These are phyloP conservation scores for Chaetomiaceae sp. DNA, from an alignment of 2,329 filamentous ascomycete genomes.

Conservation along the genomic window DNA sequence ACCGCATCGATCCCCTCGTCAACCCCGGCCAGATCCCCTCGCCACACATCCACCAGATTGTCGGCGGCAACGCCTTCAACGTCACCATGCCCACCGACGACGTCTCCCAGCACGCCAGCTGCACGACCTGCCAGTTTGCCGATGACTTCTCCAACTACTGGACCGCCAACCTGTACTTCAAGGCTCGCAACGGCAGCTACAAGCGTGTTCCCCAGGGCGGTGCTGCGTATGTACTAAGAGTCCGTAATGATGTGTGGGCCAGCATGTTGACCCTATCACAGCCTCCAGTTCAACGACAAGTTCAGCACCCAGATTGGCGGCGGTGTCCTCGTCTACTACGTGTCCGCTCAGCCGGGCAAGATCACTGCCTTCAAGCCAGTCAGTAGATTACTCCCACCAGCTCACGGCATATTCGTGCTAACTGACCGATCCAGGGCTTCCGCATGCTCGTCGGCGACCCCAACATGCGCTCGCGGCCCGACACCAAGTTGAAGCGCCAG, in stretches of 20 bases:
- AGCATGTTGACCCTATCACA: slow-evolving; percentile 14
- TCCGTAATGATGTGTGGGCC: no score
- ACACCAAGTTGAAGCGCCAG: slow-evolving; percentile 31
- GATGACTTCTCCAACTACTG: slow-evolving; percentile 36
- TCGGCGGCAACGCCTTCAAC: slow-evolving; percentile 46
- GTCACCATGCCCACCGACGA: slow-evolving; percentile 37
- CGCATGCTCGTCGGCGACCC: slow-evolving; percentile 45
- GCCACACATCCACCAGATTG: slow-evolving; percentile 52
- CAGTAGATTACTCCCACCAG: slow-evolving; percentile 25
- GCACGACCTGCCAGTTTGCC: slow-evolving; percentile 38
- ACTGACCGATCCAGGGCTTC: slow-evolving; percentile 35
- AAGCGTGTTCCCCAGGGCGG: slow-evolving; percentile 42
- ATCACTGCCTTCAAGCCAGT: slow-evolving; percentile 44
- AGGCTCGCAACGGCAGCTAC: slow-evolving; percentile 33
- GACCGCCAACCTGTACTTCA: slow-evolving; percentile 35
- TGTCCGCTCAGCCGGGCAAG: slow-evolving; percentile 37
- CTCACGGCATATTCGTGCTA: no score
- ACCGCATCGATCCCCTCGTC: slow-evolving; percentile 34
- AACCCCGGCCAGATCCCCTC: slow-evolving; percentile 44
- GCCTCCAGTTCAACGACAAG: slow-evolving; percentile 37
- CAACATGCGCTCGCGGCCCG: slow-evolving; percentile 31
- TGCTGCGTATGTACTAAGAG: slow-evolving; percentile 39
- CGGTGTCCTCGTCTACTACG: slow-evolving; percentile 44
- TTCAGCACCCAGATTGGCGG: slow-evolving; percentile 40
- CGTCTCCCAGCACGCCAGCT: slow-evolving; percentile 34